phyloP scores from a whole-genome alignment of 2,329 filamentous ascomycete genomes.

The Rhinocladiella mackenziei region DNA sequence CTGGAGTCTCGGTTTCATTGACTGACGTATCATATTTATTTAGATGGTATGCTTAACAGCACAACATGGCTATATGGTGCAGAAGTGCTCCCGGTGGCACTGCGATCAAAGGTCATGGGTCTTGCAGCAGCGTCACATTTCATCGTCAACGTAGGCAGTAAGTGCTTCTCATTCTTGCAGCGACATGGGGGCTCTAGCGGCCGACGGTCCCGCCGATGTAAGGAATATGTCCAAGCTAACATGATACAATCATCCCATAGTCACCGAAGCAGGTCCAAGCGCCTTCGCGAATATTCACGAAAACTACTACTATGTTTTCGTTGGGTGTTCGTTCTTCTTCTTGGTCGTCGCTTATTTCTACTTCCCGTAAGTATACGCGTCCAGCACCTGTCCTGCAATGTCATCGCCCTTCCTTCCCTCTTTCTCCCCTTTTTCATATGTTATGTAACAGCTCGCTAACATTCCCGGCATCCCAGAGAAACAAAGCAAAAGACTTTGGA shows the following conservation, averaged over 20 bases:
- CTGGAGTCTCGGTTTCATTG: not conserved
- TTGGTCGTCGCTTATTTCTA: conserved; percentile 51
- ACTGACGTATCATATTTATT: not conserved
- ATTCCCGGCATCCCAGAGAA: conserved; percentile 38
- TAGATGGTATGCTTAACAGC: conserved; percentile 42
- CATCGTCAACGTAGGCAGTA: conserved; percentile 52
- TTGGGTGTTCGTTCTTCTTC: conserved; percentile 51
- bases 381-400: not conserved
- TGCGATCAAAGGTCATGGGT: conserved; percentile 80
- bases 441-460: conserved; percentile 9
- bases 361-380: conserved; percentile 45
- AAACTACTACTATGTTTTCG: conserved; percentile 60
- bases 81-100: conserved; percentile 83
- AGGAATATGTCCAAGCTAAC: conserved; percentile 1
- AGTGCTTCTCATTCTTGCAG: no score
- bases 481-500: conserved; percentile 49
- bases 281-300: conserved; percentile 56
- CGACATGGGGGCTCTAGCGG: no score
- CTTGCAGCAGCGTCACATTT: conserved; percentile 84
- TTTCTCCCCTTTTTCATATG: no score
- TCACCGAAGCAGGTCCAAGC: conserved; percentile 52
- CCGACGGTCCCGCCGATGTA: no score
- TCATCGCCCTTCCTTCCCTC: not conserved
- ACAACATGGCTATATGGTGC: conserved; percentile 77
- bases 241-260: conserved; percentile 4